Base-by-base conservation (phyloP, 2,329 filamentous ascomycete species). In the Pseudopyricularia javanii region DNA sequence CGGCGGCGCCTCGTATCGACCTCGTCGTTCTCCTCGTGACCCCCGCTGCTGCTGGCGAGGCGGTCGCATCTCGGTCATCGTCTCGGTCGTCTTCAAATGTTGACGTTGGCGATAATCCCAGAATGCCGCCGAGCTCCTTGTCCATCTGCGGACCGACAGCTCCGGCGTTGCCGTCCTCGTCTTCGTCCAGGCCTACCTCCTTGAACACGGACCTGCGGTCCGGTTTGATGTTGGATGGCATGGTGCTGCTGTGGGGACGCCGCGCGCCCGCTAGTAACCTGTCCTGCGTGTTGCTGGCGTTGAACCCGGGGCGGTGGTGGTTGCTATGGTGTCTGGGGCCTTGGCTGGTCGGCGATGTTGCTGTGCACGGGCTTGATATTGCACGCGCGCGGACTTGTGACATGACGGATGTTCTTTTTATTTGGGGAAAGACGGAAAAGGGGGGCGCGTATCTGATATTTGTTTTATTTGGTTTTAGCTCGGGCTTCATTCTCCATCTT, bases 171-270 rank as follows among this genome's bases (percentile, higher is more conserved):
- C 63, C 54, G 56, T 63, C 53, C 48, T 65, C 40, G n/a, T 62
- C 60, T 32, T 68, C 68, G 43, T 69, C 66, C 49, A 69, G 64
- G 20, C 75, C 76, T 40, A 73, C 61, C 62, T 79, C 76, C 59
- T 67, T 75, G 58, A 79, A 79, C 54, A 78, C 65, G 22, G 75
- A 78, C 57, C 66, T 72, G 49, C 75, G 69, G 43, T 70, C 73
- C 60, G 76, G 78, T 56, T 64, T 68, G 49, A 77, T 71, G 54
- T 71, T 75, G 58, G 66, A 66, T 40, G 22, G 32, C 22, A 34
- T 26, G 24, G 28, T 49, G 28, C 47, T 34, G 66, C 11, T 64
- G 33, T 62, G 61, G 5, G 37, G 37, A 43, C 17, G 37, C 37
- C 37, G 17, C n/a, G 69, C 69, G 54, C 70, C 66, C 60, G 78